phyloP scores from a whole-genome alignment of 305 asterid genomes.

The Rubia occidens region DNA sequence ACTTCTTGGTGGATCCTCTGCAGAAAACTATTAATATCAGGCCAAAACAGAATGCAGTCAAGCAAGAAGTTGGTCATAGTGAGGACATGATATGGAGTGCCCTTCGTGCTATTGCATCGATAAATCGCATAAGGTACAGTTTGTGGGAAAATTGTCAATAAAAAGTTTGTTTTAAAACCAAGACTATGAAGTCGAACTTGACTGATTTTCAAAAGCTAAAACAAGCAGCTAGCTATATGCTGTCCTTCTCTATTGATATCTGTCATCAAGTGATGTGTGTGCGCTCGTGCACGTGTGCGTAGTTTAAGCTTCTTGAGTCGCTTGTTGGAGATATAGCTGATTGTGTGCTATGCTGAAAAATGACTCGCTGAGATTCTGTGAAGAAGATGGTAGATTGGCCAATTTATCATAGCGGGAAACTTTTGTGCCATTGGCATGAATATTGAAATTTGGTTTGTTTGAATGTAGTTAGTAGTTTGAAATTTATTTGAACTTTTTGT shows the following conservation, averaged over 20 bases:
- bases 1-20: conserved; percentile 92
- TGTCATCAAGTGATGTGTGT: background rate
- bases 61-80: conserved; percentile 96
- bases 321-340: background rate
- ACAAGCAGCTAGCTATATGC: background rate
- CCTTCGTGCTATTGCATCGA: conserved; percentile 83
- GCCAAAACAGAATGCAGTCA: conserved; percentile 92
- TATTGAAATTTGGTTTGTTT: background rate
- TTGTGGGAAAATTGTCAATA: background rate
- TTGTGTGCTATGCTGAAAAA: background rate
- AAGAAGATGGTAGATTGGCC: background rate
- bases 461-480: background rate
- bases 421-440: background rate
- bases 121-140: conserved; percentile 75
- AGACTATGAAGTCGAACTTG: background rate
- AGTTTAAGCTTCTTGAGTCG: background rate
- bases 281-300: background rate
- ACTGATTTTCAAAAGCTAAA: background rate
- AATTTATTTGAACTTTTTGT: too few relatives aligned
- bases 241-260: too few relatives aligned
- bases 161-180: background rate
- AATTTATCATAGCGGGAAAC: background rate
- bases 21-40: conserved; percentile 75
- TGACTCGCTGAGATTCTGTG: background rate
- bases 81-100: conserved; percentile 98